Percentiles rank a stretch among this genome's conserved stretches.
Conservation (phyloP, 108 stramenopile genomes). For the Craspedostauros australis region DNA sequence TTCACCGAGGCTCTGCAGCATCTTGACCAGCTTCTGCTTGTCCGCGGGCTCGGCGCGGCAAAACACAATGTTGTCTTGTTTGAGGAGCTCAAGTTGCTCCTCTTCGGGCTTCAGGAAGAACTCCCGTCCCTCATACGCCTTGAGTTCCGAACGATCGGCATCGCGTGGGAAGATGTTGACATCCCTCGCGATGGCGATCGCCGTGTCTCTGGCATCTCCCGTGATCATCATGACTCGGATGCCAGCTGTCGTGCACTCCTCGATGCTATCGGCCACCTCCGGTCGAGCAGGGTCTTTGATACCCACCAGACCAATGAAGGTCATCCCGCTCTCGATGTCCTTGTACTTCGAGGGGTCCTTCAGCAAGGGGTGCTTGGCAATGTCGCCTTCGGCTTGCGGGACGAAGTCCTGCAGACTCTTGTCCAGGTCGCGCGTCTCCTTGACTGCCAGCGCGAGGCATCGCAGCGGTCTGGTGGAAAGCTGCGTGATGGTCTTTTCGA, state of each 20-base stretch:
- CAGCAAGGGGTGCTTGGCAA: slow-evolving; percentile 53
- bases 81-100: slow-evolving; percentile 60
- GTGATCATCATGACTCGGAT: slow-evolving; percentile 99
- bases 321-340: slow-evolving; percentile 89
- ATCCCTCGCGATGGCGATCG: slow-evolving; percentile 73
- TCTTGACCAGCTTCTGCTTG: slow-evolving; percentile 94
- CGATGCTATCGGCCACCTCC: slow-evolving; percentile 93
- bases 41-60: slow-evolving; percentile 96
- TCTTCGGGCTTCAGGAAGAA: slow-evolving; percentile 66
- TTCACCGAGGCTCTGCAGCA: slow-evolving; percentile 89
- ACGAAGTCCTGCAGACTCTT: slow-evolving; percentile 39
- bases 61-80: slow-evolving; percentile 88
- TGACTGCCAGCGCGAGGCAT: slow-evolving; percentile 88
- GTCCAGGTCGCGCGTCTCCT: slow-evolving; percentile 65
- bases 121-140: slow-evolving; percentile 83
- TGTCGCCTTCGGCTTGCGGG: slow-evolving; percentile 26
- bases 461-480: slow-evolving; percentile 91
- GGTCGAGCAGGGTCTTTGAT: slow-evolving; percentile 98
- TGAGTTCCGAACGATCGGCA: slow-evolving; percentile 24
- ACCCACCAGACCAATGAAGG: slow-evolving; percentile 90
- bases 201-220: slow-evolving; percentile 96
- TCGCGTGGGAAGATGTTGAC: slow-evolving; percentile 61
- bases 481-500: slow-evolving; percentile 62
- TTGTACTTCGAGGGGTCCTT: slow-evolving; percentile 72
- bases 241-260: slow-evolving; percentile 82